Conservation (phyloP, 208 protist genomes). For the Acanthamoeba castellanii region DNA sequence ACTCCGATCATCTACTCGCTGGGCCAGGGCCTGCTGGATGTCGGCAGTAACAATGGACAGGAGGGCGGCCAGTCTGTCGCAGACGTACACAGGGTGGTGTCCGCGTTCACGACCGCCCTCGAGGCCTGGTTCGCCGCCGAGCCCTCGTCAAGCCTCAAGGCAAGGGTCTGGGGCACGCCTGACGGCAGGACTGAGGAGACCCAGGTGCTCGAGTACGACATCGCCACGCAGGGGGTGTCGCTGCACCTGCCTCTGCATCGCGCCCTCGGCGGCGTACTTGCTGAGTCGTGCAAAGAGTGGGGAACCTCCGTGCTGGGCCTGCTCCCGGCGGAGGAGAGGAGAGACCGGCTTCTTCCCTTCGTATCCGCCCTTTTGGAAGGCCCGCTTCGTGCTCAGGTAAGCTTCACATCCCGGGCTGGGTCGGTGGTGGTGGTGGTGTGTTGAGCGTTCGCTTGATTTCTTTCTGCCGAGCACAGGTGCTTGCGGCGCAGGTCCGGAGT, state of each 20-base stretch:
- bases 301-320: neutral
- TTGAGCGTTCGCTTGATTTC: neutral
- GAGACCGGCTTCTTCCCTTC: neutral
- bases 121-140: constrained; percentile 33
- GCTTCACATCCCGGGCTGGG: neutral
- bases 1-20: constrained; percentile 21
- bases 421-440: too few species aligned
- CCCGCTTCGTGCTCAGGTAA: constrained; percentile 22
- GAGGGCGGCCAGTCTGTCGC: neutral
- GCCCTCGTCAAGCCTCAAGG: neutral
- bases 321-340: neutral
- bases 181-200: neutral
- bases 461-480: constrained; percentile 29
- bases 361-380: constrained; percentile 19
- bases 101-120: neutral
- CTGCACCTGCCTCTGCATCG: constrained; percentile 34
- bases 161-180: neutral
- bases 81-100: neutral
- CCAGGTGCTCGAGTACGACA: neutral
- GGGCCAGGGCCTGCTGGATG: constrained; percentile 33
- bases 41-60: neutral
- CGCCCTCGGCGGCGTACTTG: constrained; percentile 20
- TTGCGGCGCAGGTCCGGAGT: constrained; percentile 22
- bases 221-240: constrained; percentile 40
- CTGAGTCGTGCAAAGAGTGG: neutral